Evolutionary conservation across 2,329 filamentous ascomycete genomes (phyloP).

Genomic region (Dryadomyces quercivorus): DNA sequence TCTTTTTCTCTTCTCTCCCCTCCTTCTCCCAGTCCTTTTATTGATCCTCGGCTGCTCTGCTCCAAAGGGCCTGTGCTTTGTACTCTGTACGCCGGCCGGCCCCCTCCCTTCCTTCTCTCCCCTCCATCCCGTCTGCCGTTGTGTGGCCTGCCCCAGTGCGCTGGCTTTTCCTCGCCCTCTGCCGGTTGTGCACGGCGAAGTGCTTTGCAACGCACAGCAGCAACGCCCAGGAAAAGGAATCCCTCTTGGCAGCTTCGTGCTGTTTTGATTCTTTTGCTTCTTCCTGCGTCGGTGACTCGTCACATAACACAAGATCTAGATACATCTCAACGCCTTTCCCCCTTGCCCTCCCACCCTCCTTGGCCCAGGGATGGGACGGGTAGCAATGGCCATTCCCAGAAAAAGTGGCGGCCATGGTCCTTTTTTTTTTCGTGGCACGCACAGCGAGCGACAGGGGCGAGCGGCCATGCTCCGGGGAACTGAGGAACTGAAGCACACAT

Average conservation of each 20-base stretch:
- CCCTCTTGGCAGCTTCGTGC: constrained; percentile 6
- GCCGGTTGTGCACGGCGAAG: not conserved
- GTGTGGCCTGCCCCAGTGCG: not conserved
- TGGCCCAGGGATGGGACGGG: constrained; percentile 1
- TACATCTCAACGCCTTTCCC: constrained; percentile 7
- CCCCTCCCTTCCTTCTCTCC: too few relatives aligned
- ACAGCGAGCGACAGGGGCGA: not conserved
- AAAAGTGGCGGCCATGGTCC: not conserved
- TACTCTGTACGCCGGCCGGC: too few relatives aligned
- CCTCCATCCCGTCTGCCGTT: not conserved
- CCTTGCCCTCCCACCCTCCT: constrained; percentile 6
- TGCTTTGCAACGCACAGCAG: not conserved
- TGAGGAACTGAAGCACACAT: not conserved
- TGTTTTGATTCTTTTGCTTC: not conserved
- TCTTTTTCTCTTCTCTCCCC: too few relatives aligned
- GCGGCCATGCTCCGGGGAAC: not conserved
- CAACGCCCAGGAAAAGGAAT: not conserved
- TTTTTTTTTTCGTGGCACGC: not conserved
- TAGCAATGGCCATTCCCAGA: not conserved
- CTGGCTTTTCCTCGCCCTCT: not conserved
- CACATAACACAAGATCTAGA: constrained; percentile 40
- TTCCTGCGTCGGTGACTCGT: constrained; percentile 25
- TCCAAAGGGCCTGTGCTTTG: too few relatives aligned
- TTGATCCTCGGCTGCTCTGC: too few relatives aligned
- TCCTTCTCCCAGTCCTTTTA: too few relatives aligned